These are phyloP conservation scores for Carpinus fangiana DNA, from an alignment of 306 rosid genomes.

Conservation along the genomic window DNA sequence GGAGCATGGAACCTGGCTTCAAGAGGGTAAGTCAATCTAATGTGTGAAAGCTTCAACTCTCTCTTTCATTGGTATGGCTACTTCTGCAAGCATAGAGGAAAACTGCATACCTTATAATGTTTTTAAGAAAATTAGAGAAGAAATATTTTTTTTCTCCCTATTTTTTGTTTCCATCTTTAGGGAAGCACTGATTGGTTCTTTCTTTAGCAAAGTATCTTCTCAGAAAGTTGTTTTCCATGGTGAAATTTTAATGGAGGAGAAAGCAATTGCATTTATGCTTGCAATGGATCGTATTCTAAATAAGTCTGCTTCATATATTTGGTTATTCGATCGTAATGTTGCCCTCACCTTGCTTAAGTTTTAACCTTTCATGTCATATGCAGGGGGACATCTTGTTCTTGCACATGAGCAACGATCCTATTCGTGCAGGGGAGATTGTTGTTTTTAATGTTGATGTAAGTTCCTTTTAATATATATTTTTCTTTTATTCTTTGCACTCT, in stretches of 20 bases:
- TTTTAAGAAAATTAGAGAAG: not conserved
- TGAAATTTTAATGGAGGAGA: not conserved
- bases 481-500: not conserved
- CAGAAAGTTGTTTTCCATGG: not conserved
- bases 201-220: not conserved
- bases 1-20: constrained; percentile 96
- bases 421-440: constrained; percentile 96
- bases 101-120: constrained; percentile 3
- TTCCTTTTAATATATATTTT: not conserved
- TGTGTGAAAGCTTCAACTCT: constrained; percentile 19
- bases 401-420: constrained; percentile 90
- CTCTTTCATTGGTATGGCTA: not conserved
- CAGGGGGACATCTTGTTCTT: constrained; percentile 94
- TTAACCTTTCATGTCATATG: constrained; percentile 13
- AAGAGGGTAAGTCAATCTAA: constrained; percentile 51
- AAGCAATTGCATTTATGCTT: not conserved
- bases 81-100: constrained; percentile 10
- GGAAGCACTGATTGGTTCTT: not conserved
- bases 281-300: not conserved
- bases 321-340: not conserved
- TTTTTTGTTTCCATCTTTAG: not conserved
- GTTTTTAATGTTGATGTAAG: constrained; percentile 92
- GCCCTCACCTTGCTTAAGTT: constrained; percentile 8
- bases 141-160: not conserved
- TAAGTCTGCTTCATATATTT: not conserved